Evolutionary conservation across 2,329 filamentous ascomycete genomes (phyloP).

Genomic region (Fusarium robinianum): DNA sequence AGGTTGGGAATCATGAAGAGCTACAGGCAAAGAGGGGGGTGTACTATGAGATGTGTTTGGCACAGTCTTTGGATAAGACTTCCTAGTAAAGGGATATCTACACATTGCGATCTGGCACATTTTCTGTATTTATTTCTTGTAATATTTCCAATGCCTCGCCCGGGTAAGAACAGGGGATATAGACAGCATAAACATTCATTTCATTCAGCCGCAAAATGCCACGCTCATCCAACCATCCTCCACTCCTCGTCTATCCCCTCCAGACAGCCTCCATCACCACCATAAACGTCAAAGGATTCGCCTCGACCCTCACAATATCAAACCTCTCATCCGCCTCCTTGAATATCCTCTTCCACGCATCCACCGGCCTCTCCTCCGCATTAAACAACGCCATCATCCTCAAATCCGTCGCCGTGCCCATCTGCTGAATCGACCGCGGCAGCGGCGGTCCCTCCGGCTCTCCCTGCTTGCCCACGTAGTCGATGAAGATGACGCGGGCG

Average conservation of each 20-base stretch:
- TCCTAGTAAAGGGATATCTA: too few species aligned
- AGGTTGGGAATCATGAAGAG: conserved; percentile 62
- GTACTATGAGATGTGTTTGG: conserved; percentile 26
- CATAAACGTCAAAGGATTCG: not conserved
- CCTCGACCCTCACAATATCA: not conserved
- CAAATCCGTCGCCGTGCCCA: conserved; percentile 51
- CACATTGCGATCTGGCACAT: too few species aligned
- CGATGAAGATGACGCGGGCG: not conserved
- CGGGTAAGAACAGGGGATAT: too few species aligned
- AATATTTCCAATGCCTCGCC: too few species aligned
- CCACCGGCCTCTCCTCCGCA: conserved; percentile 50
- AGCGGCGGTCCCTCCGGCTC: conserved; percentile 13
- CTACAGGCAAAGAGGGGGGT: conserved; percentile 48
- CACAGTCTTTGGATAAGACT: conserved; percentile 20
- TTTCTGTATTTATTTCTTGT: too few species aligned
- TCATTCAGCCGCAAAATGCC: too few species aligned
- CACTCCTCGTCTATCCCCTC: not conserved
- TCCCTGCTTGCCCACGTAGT: not conserved
- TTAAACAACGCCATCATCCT: conserved; percentile 57
- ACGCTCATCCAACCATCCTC: too few species aligned
- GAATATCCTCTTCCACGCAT: conserved; percentile 53
- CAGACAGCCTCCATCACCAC: not conserved
- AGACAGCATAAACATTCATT: too few species aligned
- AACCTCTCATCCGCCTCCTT: conserved; percentile 46
- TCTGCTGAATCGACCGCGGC: conserved; percentile 45